A percentile compares a stretch with the other conserved stretches of the same genome.
phyloP scores from a whole-genome alignment of 208 protist genomes.

The Acanthamoeba sp. region DNA sequence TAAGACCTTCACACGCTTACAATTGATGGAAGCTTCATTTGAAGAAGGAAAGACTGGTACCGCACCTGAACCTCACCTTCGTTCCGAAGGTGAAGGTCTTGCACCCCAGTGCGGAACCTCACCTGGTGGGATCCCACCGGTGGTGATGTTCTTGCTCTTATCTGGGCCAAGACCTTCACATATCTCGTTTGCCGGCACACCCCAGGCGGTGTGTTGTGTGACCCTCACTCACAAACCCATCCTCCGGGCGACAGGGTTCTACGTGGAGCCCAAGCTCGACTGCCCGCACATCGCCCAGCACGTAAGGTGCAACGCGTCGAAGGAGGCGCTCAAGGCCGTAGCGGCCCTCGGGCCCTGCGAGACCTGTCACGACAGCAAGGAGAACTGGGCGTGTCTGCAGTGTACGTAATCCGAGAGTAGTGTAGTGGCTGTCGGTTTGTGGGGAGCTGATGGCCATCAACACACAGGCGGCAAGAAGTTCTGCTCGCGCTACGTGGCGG shows the following conservation, averaged over 20 bases:
- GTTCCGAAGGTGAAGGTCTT: not conserved
- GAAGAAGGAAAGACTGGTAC: slow-evolving; percentile 9
- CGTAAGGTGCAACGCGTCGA: not conserved
- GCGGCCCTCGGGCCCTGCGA: not conserved
- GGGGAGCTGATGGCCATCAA: too few species aligned
- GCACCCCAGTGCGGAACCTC: too few species aligned
- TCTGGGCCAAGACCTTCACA: slow-evolving; percentile 1
- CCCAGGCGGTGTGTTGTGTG: not conserved
- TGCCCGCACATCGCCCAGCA: slow-evolving; percentile 49
- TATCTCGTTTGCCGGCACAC: not conserved
- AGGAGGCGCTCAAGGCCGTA: not conserved
- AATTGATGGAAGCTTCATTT: not conserved
- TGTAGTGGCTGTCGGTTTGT: too few species aligned
- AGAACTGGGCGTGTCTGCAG: slow-evolving; percentile 70
- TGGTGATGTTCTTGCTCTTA: not conserved
- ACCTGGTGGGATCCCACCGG: not conserved
- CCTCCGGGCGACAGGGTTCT: slow-evolving; percentile 34
- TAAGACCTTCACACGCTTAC: not conserved
- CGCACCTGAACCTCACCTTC: not conserved
- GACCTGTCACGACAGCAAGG: not conserved
- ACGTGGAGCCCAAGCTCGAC: slow-evolving; percentile 64
- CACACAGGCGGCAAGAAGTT: slow-evolving; percentile 42
- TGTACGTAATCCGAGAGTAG: not conserved
- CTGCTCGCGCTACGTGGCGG: slow-evolving; percentile 69
- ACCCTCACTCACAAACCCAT: not conserved